Evolutionary conservation across 768 basidiomycete species (phyloP), one percentile per base, ranked within the genome.

Genomic region (Stropharia rugosoannulata): DNA sequence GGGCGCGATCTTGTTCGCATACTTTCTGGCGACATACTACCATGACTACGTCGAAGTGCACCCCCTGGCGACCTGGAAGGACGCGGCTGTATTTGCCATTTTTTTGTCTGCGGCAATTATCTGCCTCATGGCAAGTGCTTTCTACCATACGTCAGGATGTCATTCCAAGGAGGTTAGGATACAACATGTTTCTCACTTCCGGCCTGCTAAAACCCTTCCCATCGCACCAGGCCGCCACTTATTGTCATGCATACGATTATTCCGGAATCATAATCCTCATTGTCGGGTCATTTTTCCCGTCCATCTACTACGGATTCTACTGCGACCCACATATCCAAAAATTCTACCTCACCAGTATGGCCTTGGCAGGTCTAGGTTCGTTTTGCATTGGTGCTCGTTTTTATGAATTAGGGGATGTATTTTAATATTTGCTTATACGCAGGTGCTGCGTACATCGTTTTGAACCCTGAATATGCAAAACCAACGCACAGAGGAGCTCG

Each of bases 231-330:
- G 80, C 87, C 41, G 74, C 82, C 27, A 69, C 76, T 37, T 72
- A 72, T 49, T 92, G 84, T 66, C 82, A 89, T 66, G 77, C 80
- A 13, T 71, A 88, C 43, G 91, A 90, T 70, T 89, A 95, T 68
- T 73, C 89, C 27, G 94, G 94, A 10, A 96, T 96, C 59, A 80
- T 88, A 47, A 79, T 85, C 32, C 78, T 92, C 53, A 90, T 76
- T 40, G 84, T 89, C 42, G 93, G 93, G 22, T 93, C 90, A 35
- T 87, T 87, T 68, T 83, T 84, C 60, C 89, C 93, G 5, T 82
- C 78, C 59, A 73, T 95, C 39, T 89, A 87, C 65, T 93, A 92
- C 66, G 87, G 82, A 2, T 91, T 90, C 70, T 89, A 80, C 71
- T 90, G 89, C 64, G 75, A 87, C 29, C 75, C 79, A 7, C 63